Evolutionary conservation across 129 eudicot genomes (phyloP).

Genomic region (Flaveria trinervia): DNA sequence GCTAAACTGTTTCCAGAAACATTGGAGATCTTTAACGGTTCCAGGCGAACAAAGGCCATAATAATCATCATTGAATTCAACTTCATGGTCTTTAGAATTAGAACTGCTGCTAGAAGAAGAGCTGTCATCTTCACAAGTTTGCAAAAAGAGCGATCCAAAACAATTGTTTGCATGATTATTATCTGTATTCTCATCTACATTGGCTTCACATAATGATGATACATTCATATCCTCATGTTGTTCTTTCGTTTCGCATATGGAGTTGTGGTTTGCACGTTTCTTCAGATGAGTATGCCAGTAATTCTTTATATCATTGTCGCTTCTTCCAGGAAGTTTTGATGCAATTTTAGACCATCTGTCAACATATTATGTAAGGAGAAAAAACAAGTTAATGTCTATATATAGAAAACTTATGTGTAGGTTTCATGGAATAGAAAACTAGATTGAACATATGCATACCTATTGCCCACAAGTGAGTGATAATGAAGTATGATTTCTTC

Average conservation of each 20-base stretch:
- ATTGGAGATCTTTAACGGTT: slow-evolving; percentile 23
- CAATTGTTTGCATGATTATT: neutral
- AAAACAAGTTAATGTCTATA: neutral
- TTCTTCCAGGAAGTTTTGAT: slow-evolving; percentile 46
- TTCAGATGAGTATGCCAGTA: slow-evolving; percentile 47
- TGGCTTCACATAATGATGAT: neutral
- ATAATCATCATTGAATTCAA: neutral
- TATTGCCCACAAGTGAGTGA: slow-evolving; percentile 35
- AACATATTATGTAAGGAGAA: neutral
- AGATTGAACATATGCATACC: slow-evolving; percentile 21
- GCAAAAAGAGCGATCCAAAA: neutral
- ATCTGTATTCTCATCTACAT: neutral
- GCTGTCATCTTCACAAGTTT: neutral
- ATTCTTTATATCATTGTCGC: slow-evolving; percentile 49
- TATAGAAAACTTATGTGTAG: neutral
- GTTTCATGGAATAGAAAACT: neutral
- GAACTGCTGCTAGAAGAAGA: neutral
- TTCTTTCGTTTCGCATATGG: neutral
- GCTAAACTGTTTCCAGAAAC: slow-evolving; percentile 33
- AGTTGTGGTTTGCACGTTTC: slow-evolving; percentile 23
- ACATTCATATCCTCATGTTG: neutral
- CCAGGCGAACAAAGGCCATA: slow-evolving; percentile 25
- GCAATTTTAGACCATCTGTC: slow-evolving; percentile 54
- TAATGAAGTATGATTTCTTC: slow-evolving; percentile 38
- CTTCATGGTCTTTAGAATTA: neutral